Evolutionary conservation across 2,329 filamentous ascomycete genomes (phyloP).

Genomic region (Aspergillus candidus): DNA sequence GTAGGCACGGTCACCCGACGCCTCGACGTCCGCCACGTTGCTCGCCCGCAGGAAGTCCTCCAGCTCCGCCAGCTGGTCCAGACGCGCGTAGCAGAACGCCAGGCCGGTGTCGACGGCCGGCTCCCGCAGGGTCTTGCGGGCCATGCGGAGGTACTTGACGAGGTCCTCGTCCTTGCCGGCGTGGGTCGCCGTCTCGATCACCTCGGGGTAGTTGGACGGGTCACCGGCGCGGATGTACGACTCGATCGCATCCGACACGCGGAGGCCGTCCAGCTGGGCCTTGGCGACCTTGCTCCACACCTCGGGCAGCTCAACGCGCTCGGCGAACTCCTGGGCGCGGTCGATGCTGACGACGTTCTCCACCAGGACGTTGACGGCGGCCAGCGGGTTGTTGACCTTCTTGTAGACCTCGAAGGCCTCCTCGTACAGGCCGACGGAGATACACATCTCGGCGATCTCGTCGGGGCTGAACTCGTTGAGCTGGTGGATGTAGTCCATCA

Average conservation of each 20-base stretch:
- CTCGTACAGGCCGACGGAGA: slow-evolving; percentile 89
- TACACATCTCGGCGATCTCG: slow-evolving; percentile 87
- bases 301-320: slow-evolving; percentile 86
- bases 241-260: slow-evolving; percentile 85
- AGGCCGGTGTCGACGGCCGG: slow-evolving; percentile 88
- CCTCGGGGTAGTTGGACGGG: slow-evolving; percentile 86
- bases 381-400: slow-evolving; percentile 85
- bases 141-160: slow-evolving; percentile 94
- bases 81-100: slow-evolving; percentile 86
- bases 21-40: slow-evolving; percentile 93
- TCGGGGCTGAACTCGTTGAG: slow-evolving; percentile 84
- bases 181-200: slow-evolving; percentile 91
- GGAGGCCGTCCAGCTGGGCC: slow-evolving; percentile 91
- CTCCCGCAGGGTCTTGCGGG: slow-evolving; percentile 92
- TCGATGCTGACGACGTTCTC: slow-evolving; percentile 98
- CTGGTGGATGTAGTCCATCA: slow-evolving; percentile 94
- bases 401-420: slow-evolving; percentile 99
- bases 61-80: slow-evolving; percentile 84
- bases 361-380: slow-evolving; percentile 84
- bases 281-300: slow-evolving; percentile 99
- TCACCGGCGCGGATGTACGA: slow-evolving; percentile 96
- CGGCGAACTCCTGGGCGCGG: slow-evolving; percentile 89
- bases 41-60: slow-evolving; percentile 92
- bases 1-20: slow-evolving; percentile 97
- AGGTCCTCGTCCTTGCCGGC: slow-evolving; percentile 97